Conservation (phyloP, 257 asterid genomes). For the Jasminum sambac region DNA sequence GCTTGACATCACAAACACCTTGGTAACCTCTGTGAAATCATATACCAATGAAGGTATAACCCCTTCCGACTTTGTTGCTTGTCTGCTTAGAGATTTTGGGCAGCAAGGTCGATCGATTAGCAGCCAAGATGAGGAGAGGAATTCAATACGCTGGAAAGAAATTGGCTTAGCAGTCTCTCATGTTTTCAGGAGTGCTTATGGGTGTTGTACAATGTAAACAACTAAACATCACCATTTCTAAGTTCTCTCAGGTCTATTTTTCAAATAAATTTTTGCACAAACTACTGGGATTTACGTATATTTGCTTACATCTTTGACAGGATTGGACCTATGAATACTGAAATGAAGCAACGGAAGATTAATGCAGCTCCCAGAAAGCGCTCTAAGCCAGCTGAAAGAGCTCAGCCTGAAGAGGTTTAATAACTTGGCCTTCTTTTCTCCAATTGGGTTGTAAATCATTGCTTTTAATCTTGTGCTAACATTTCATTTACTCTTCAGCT, state of each 20-base stretch:
- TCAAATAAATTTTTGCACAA: constrained; percentile 14
- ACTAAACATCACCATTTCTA: constrained; percentile 32
- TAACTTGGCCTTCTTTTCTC: background rate
- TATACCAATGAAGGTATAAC: constrained; percentile 67
- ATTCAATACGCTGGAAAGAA: constrained; percentile 63
- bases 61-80: constrained; percentile 72
- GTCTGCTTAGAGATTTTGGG: constrained; percentile 66
- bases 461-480: background rate
- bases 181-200: constrained; percentile 66
- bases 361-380: constrained; percentile 60
- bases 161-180: constrained; percentile 64
- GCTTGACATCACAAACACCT: constrained; percentile 77
- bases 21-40: constrained; percentile 84
- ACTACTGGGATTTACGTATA: background rate
- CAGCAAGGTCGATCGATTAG: constrained; percentile 54
- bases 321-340: constrained; percentile 94
- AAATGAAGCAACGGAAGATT: constrained; percentile 78
- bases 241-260: background rate
- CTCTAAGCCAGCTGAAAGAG: constrained; percentile 53
- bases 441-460: background rate
- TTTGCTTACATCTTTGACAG: constrained; percentile 34
- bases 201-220: constrained; percentile 79
- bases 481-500: constrained; percentile 46
- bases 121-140: constrained; percentile 41
- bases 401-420: constrained; percentile 82